Percentiles rank a stretch among this genome's conserved stretches.
These are phyloP conservation scores for Lecanoromycetidae sp. DNA, from an alignment of 2,329 filamentous ascomycete species.

Conservation along the genomic window DNA sequence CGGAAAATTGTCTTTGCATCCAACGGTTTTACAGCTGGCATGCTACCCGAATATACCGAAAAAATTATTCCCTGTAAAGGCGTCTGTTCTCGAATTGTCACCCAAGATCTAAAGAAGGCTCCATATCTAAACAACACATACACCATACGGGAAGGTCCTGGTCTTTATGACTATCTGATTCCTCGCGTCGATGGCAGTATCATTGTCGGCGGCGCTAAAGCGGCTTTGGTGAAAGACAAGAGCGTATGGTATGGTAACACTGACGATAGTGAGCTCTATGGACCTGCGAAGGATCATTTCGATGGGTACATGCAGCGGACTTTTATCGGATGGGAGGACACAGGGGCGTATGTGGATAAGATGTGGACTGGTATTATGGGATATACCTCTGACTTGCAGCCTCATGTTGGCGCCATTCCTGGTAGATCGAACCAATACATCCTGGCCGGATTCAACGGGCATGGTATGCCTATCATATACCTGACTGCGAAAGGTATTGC, in stretches of 20 bases:
- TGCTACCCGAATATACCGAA: background rate
- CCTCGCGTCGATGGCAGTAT: background rate
- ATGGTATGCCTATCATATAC: background rate
- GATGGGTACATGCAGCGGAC: background rate
- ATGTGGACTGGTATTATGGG: background rate
- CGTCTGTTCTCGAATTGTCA: background rate
- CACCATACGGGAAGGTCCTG: background rate
- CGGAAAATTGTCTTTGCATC: background rate
- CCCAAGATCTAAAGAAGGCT: background rate
- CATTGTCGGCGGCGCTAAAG: background rate
- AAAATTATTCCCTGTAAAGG: background rate
- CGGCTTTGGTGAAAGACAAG: background rate
- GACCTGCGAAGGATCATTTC: background rate
- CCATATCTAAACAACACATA: background rate
- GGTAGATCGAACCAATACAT: background rate
- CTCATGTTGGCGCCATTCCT: background rate
- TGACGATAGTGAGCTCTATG: background rate
- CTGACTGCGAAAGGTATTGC: background rate
- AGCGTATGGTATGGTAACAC: background rate
- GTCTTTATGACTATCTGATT: background rate
- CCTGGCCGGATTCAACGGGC: background rate
- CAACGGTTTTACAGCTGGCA: background rate
- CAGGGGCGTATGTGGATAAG: background rate
- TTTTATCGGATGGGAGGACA: background rate
- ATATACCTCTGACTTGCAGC: background rate